Percentiles rank a stretch among this genome's conserved stretches.
Conservation (phyloP, 1,284 basidiomycete genomes). For the Pyrrhoderma lamaoense region DNA sequence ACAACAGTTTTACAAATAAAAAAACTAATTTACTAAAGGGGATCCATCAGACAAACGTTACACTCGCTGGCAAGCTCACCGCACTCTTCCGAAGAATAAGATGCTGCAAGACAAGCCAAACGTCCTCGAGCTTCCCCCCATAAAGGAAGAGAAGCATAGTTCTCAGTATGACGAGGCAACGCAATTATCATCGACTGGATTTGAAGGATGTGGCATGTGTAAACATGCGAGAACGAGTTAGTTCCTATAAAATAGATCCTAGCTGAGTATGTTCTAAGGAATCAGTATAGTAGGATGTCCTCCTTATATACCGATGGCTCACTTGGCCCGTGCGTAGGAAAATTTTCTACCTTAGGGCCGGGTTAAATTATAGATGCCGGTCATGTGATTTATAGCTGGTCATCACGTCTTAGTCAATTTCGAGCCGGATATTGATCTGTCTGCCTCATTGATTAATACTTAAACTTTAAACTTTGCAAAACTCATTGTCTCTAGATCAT, state of each 20-base stretch:
- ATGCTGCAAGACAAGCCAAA: constrained; percentile 41
- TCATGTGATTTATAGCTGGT: no score
- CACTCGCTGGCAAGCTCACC: constrained; percentile 46
- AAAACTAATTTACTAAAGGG: constrained; percentile 4
- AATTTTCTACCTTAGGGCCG: no score
- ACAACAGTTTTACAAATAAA: no score
- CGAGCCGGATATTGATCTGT: no score
- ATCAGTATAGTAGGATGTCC: constrained; percentile 21
- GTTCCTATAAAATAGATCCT: constrained; percentile 87
- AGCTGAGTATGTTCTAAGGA: constrained; percentile 77
- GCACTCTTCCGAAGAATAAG: constrained; percentile 34
- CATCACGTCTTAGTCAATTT: no score
- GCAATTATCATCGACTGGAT: constrained; percentile 72
- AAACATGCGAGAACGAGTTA: constrained; percentile 86
- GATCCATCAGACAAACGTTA: constrained; percentile 75
- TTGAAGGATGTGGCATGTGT: constrained; percentile 75
- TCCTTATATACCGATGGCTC: constrained; percentile 33
- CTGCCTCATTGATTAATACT: no score
- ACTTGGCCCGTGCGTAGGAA: constrained; percentile 31
- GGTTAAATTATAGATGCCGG: no score
- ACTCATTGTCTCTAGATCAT: no score
- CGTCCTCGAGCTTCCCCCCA: constrained; percentile 56
- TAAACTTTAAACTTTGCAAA: no score
- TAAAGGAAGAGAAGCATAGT: constrained; percentile 28
- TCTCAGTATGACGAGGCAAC: constrained; percentile 72